Conservation (phyloP, 2,329 filamentous ascomycete genomes). For the Ophiostoma novo-ulmi region DNA sequence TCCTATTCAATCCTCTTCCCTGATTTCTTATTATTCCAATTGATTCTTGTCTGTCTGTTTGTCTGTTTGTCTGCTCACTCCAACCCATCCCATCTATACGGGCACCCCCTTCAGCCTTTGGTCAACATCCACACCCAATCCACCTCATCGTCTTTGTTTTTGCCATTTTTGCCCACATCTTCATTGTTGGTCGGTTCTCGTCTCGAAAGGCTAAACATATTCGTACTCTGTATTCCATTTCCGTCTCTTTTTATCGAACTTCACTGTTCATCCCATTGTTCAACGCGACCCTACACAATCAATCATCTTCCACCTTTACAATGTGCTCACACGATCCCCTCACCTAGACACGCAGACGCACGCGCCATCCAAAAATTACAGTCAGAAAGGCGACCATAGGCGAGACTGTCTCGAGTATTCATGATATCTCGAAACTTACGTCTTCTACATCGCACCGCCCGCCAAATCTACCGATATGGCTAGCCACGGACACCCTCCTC, state of each 20-base stretch:
- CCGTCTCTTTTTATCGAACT: neutral
- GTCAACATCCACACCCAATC: neutral
- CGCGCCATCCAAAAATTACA: neutral
- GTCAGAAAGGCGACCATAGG: neutral
- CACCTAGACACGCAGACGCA: conserved; percentile 7
- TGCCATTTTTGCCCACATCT: conserved; percentile 1
- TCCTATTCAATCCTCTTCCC: neutral
- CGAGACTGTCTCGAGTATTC: neutral
- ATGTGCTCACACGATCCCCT: neutral
- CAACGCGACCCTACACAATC: neutral
- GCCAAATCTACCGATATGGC: neutral
- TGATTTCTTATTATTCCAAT: neutral
- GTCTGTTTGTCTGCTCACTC: neutral
- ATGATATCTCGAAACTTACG: neutral
- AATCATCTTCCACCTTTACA: neutral
- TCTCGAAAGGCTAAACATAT: neutral
- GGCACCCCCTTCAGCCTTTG: neutral
- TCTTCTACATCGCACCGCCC: neutral
- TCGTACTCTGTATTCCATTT: neutral
- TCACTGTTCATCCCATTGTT: neutral
- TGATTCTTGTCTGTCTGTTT: neutral
- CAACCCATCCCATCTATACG: neutral
- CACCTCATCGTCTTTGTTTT: neutral
- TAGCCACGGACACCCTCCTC: neutral
- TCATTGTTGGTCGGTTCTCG: neutral